A percentile compares a stretch with the other conserved stretches of the same genome.
Evolutionary conservation across 495 filamentous ascomycete species (phyloP).

Genomic region (Daldinia concentrica): DNA sequence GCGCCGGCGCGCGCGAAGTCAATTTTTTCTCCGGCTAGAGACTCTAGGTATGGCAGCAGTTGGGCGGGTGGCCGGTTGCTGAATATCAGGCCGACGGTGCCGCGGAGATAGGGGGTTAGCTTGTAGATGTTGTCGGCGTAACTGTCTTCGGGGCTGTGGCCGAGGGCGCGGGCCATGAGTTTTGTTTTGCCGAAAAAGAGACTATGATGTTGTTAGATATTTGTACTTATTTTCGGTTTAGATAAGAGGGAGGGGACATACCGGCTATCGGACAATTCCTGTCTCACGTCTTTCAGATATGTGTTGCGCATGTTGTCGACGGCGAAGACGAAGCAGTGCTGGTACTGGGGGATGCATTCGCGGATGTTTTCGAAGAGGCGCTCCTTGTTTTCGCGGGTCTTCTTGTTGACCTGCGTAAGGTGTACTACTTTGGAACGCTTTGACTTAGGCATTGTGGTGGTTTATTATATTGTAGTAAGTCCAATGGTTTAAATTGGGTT

Average conservation of each 20-base stretch:
- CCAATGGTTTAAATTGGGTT: background rate
- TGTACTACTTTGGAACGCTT: constrained; percentile 90
- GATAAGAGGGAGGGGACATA: constrained; percentile 52
- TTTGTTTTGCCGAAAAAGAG: constrained; percentile 99
- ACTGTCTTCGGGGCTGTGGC: constrained; percentile 75
- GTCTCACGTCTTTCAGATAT: constrained; percentile 90
- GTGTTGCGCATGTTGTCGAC: constrained; percentile 99
- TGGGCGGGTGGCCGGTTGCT: constrained; percentile 72
- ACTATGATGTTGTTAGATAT: constrained; percentile 51
- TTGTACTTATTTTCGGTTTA: background rate
- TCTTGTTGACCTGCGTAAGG: constrained; percentile 89
- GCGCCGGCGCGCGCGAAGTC: constrained; percentile 93
- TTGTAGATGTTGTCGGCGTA: constrained; percentile 75
- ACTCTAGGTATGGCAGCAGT: constrained; percentile 73
- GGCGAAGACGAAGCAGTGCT: constrained; percentile 89
- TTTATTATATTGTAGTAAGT: background rate
- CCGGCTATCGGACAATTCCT: constrained; percentile 85
- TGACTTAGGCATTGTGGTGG: constrained; percentile 86
- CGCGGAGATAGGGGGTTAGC: constrained; percentile 75
- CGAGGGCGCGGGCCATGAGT: constrained; percentile 94
- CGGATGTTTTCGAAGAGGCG: constrained; percentile 88
- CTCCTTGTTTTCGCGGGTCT: constrained; percentile 85
- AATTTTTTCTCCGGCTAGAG: constrained; percentile 63
- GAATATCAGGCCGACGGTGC: constrained; percentile 90
- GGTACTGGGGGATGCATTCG: constrained; percentile 84